Evolutionary conservation across 129 eudicot species (phyloP), one percentile per base, ranked within the genome.

Genomic region (Centaurea solstitialis): DNA sequence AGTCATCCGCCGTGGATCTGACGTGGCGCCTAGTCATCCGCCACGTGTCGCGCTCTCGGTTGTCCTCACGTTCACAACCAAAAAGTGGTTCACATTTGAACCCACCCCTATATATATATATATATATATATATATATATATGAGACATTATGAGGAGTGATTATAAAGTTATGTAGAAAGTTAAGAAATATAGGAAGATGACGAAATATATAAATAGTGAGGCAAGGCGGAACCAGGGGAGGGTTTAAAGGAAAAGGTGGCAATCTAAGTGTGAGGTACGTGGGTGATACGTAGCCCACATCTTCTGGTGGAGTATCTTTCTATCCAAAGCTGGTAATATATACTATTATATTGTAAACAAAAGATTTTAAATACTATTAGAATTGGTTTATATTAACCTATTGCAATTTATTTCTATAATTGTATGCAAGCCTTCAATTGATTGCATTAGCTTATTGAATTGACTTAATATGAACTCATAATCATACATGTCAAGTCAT

Each of bases 231-330:
- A 57, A 57, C 65, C 22, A 17, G 65, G 65, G 65, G 65, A 57
- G 65, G 65, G 65, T 57, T 57, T 17, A 57, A 57, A 57, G 22
- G 20, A 15, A 53, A 70, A 79, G 20, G 59, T 37, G 57, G 77
- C 57, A 40, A 57, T 59, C 7, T 37, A 47, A 33, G 5, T 6
- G 15, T 70, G 12, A 59, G 40, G 28, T 23, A 30, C 64, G 45
- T 72, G 78, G 28, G 71, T 22, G 45, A 38, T 23, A 50, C 35
- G 72, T 71, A 23, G 62, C 9, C 83, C 83, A 80, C 73, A 72
- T 72, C 72, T 71, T 71, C 72, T 8, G 72, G 74, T 78, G 43
- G 7, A 66, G 22, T 57, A 57, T 57, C 65, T 57, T 57, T 57
- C 17, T 57, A 57, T 57, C 22, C 3, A 53, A 53, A 53, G 21